phyloP scores from a whole-genome alignment of 495 filamentous ascomycete genomes.

The Talaromyces adpressus region DNA sequence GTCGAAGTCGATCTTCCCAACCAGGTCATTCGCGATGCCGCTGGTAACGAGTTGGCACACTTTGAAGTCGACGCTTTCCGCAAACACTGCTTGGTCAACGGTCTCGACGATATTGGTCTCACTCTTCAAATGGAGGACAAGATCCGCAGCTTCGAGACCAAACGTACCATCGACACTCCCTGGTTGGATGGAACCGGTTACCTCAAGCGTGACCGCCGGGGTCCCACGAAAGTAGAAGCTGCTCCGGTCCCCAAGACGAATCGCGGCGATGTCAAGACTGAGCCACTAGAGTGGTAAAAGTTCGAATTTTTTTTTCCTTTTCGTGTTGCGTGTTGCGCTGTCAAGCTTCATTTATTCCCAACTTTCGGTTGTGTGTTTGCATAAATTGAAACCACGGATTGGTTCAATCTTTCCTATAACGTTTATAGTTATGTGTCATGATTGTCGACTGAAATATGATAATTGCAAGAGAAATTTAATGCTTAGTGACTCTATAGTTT shows the following conservation, averaged over 20 bases:
- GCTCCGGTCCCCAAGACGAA: conserved; percentile 86
- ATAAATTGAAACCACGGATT: not conserved
- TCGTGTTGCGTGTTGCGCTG: not conserved
- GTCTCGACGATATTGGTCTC: conserved; percentile 91
- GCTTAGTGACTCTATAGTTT: not conserved
- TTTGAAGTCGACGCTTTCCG: conserved; percentile 91
- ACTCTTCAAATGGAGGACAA: conserved; percentile 89
- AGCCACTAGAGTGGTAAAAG: conserved; percentile 88
- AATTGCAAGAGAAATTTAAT: not conserved
- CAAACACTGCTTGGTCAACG: conserved; percentile 91
- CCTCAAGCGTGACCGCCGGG: conserved; percentile 59
- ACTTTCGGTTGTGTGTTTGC: not conserved
- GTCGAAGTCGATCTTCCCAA: conserved; percentile 86
- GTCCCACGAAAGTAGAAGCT: conserved; percentile 68
- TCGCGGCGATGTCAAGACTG: conserved; percentile 72
- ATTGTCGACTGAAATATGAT: not conserved
- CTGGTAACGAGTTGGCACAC: conserved; percentile 60
- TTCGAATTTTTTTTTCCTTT: not conserved
- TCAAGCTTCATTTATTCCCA: not conserved
- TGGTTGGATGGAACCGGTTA: conserved; percentile 91
- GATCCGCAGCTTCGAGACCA: conserved; percentile 76
- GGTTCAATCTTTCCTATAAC: not conserved
- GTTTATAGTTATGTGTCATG: not conserved
- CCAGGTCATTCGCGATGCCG: conserved; percentile 71
- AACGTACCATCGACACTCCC: conserved; percentile 69